Base-by-base conservation (phyloP, 805 yeast species). In the Suhomyces canberraensis region DNA sequence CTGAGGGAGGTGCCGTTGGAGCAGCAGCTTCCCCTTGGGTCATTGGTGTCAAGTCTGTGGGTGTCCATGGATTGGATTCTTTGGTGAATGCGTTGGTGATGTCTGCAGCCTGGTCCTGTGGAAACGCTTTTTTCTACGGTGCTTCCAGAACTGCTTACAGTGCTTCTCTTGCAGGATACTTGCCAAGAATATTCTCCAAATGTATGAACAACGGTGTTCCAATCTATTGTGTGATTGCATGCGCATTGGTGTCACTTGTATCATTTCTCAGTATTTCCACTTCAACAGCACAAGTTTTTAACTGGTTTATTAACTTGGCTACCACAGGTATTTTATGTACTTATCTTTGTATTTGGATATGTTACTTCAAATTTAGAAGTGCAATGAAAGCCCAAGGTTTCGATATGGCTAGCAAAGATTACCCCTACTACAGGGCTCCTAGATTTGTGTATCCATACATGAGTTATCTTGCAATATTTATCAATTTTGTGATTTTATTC, bases 141-240 rank as follows among this genome's bases (percentile, higher is more conserved):
- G 60, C 68, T 4, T 56, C 65, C 16, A 53, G 68, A 56, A 44
- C 54, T 22, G 55, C 60, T 4, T 63, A 60, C 48, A 75, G 93
- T 1, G 84, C 90, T 0, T 81, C 86, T 47, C 80, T 89, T 24
- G 89, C 95, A 2, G 95, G 95, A 36, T 86, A 86, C 56, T 83
- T 91, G 1, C 95, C 95, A 8, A 64, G 64, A 25, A 46, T 84
- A 29, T 84, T 87, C 46, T 62, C 76, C 9, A 66, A 61, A 42
- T 82, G 91, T 50, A 73, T 78, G 45, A 71, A 67, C 31, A 68
- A 72, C 29, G 95, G 95, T 40, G 83, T 82, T 9, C 95, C 95
- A 7, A 68, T 82, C 21, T 66, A 68, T 41, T 70, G 85, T 4
- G 79, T 81, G 14, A 38, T 58, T 5, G 64, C 71, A 8, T 67